phyloP scores from a whole-genome alignment of 116 monocot genomes.

The Papilionanthe hybrid region DNA sequence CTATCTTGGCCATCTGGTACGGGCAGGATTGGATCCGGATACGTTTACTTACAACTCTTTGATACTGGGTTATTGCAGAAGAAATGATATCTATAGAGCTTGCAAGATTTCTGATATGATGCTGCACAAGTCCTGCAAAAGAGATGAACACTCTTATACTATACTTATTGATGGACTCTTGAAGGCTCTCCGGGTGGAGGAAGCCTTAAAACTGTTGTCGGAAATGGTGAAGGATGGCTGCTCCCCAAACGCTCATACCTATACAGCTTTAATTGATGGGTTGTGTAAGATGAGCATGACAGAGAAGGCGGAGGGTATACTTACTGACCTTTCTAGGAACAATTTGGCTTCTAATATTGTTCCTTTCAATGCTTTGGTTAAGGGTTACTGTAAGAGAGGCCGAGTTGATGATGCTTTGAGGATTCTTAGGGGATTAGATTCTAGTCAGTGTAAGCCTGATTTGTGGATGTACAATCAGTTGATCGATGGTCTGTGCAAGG shows the following conservation, averaged over 20 bases:
- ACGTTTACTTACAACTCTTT: constrained; percentile 45
- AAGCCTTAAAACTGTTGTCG: constrained; percentile 32
- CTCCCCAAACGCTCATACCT: constrained; percentile 28
- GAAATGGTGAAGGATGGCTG: constrained; percentile 34
- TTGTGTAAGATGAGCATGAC: constrained; percentile 18
- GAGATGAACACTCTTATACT: constrained; percentile 41
- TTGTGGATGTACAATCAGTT: constrained; percentile 37
- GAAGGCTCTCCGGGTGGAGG: constrained; percentile 15
- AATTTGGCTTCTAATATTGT: constrained; percentile 18
- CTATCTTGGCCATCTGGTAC: constrained; percentile 22
- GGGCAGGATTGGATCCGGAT: constrained; percentile 19
- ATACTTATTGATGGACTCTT: constrained; percentile 48
- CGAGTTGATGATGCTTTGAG: constrained; percentile 17
- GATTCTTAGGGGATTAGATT: constrained; percentile 11
- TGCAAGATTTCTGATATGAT: constrained; percentile 35
- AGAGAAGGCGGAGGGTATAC: constrained; percentile 12
- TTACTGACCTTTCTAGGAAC: constrained; percentile 11
- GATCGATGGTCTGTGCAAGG: constrained; percentile 45
- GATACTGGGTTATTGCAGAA: constrained; percentile 30
- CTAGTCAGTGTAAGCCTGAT: constrained; percentile 25
- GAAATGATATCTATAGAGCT: constrained; percentile 30
- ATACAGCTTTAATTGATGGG: constrained; percentile 18
- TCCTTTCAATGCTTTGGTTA: constrained; percentile 27
- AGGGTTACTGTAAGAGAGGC: constrained; percentile 26
- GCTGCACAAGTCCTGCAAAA: constrained; percentile 31